phyloP scores from a whole-genome alignment of 202 grass and related monocot genomes.

The Setaria italica region DNA sequence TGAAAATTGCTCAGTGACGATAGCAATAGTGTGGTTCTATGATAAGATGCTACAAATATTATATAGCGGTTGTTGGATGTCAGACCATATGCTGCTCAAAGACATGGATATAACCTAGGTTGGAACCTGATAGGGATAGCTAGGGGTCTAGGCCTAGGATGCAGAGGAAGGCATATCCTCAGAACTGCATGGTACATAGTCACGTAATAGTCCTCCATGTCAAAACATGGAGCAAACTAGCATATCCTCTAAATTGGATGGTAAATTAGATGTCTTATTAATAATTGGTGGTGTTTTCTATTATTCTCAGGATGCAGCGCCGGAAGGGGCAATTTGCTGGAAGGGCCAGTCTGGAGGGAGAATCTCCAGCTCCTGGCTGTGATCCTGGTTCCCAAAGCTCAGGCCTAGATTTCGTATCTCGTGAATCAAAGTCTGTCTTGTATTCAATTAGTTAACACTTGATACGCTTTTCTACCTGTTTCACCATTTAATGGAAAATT shows the following conservation, averaged over 20 bases:
- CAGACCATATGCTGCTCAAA: background rate
- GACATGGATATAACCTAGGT: slow-evolving; percentile 33
- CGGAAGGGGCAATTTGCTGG: slow-evolving; percentile 93
- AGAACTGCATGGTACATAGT: slow-evolving; percentile 12
- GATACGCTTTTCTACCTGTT: slow-evolving; percentile 37
- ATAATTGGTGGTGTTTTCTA: slow-evolving; percentile 39
- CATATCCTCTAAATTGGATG: slow-evolving; percentile 6
- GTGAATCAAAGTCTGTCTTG: slow-evolving; percentile 66
- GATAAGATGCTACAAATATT: background rate
- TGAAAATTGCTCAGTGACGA: background rate
- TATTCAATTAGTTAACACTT: slow-evolving; percentile 30
- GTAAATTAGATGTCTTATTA: slow-evolving; percentile 9
- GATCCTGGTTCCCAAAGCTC: slow-evolving; percentile 54
- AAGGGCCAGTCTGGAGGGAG: slow-evolving; percentile 70
- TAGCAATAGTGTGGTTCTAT: slow-evolving; percentile 11
- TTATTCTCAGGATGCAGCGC: slow-evolving; percentile 83
- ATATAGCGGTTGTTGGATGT: slow-evolving; percentile 7
- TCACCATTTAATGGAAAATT: slow-evolving; percentile 45
- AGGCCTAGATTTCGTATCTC: slow-evolving; percentile 63
- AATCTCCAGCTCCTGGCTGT: slow-evolving; percentile 52
- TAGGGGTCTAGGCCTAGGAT: slow-evolving; percentile 22
- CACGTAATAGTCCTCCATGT: background rate
- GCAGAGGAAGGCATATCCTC: slow-evolving; percentile 16
- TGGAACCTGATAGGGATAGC: slow-evolving; percentile 32
- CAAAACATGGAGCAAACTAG: slow-evolving; percentile 37